Conservation (phyloP, 1,284 basidiomycete genomes). For the Acaromyces ingoldii region DNA sequence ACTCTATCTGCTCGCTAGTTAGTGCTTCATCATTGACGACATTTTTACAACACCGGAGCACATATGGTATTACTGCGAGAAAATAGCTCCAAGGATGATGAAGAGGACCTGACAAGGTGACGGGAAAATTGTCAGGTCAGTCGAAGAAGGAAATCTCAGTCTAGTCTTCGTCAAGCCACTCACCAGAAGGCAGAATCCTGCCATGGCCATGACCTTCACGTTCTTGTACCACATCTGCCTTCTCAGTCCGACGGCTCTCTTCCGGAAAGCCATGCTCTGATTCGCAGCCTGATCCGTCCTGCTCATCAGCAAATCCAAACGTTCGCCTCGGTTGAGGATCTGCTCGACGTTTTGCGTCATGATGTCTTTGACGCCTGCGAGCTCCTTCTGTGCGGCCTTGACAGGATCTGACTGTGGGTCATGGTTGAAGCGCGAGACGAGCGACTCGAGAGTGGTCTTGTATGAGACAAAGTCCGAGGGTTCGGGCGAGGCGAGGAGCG, state of each 20-base stretch:
- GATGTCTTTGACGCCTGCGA: constrained; percentile 90
- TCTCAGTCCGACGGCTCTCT: constrained; percentile 78
- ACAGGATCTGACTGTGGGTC: constrained; percentile 87
- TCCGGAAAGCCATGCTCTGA: constrained; percentile 90
- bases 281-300: constrained; percentile 94
- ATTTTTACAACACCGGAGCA: too few relatives aligned
- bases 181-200: constrained; percentile 69
- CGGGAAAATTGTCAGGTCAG: background rate
- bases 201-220: constrained; percentile 65
- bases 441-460: constrained; percentile 43
- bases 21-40: too few relatives aligned
- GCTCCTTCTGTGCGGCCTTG: constrained; percentile 78
- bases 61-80: too few relatives aligned
- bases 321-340: constrained; percentile 86
- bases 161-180: constrained; percentile 48
- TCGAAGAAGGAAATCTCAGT: background rate
- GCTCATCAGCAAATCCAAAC: constrained; percentile 91
- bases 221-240: constrained; percentile 91
- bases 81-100: constrained; percentile 5
- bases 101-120: constrained; percentile 9
- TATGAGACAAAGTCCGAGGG: constrained; percentile 17
- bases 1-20: too few relatives aligned
- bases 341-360: constrained; percentile 69
- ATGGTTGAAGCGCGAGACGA: constrained; percentile 69
- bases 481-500: constrained; percentile 1